Percentiles rank a stretch among this genome's conserved stretches.
These are phyloP conservation scores for Lasiodiplodia sp. DNA, from an alignment of 2,329 filamentous ascomycete species.

Conservation along the genomic window DNA sequence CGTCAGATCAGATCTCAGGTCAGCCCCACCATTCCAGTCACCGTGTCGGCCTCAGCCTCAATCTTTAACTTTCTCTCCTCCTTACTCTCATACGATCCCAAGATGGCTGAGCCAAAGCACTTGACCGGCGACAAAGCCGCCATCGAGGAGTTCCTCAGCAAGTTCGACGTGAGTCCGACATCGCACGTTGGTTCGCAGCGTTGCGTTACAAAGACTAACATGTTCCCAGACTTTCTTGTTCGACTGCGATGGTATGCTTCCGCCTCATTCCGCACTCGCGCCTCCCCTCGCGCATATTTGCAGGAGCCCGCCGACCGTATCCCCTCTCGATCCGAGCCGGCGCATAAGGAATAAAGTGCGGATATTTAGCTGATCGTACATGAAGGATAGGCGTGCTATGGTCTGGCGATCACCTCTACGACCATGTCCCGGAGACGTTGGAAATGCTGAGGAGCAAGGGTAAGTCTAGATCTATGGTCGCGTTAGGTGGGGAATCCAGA, in stretches of 20 bases:
- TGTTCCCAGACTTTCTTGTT: constrained; percentile 80
- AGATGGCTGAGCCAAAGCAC: constrained; percentile 57
- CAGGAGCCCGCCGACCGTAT: background rate
- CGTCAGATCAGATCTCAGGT: constrained; percentile 19
- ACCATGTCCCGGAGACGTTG: constrained; percentile 83
- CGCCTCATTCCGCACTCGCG: background rate
- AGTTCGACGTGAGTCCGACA: constrained; percentile 80
- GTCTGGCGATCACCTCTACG: constrained; percentile 92
- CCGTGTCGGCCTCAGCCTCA: constrained; percentile 15
- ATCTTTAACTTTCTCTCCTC: constrained; percentile 12
- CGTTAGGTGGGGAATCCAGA: background rate
- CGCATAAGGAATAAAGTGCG: background rate
- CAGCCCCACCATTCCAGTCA: constrained; percentile 16
- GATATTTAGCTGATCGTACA: constrained; percentile 45
- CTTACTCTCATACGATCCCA: background rate
- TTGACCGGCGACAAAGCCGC: constrained; percentile 80
- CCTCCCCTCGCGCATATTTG: background rate
- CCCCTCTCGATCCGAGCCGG: background rate
- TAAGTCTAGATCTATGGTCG: constrained; percentile 46
- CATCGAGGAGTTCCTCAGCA: constrained; percentile 83
- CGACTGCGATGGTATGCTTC: constrained; percentile 86
- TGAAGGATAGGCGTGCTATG: constrained; percentile 82
- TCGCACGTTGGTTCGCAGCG: background rate
- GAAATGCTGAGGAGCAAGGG: constrained; percentile 82
- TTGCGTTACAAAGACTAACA: constrained; percentile 34